Percentiles rank a stretch among this genome's conserved stretches.
These are phyloP conservation scores for Cytospora mali DNA, from an alignment of 2,329 filamentous ascomycete species.

Conservation along the genomic window DNA sequence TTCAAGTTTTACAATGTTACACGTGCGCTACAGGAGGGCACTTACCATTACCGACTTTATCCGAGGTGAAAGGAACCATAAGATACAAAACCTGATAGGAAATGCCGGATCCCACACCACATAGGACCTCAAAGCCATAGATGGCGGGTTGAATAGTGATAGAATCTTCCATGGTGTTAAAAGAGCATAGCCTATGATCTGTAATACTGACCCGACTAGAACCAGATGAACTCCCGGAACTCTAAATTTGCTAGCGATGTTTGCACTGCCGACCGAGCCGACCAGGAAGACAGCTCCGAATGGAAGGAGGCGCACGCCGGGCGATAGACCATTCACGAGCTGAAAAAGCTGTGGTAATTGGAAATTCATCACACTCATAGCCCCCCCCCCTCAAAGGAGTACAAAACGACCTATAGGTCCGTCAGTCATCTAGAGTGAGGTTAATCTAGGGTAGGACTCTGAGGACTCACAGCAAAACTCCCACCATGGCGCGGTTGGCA, in stretches of 20 bases:
- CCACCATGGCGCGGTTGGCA: slow-evolving; percentile 26
- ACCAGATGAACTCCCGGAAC: slow-evolving; percentile 18
- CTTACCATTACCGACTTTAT: slow-evolving; percentile 17
- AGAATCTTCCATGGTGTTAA: slow-evolving; percentile 7
- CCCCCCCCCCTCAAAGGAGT: slow-evolving; percentile 17
- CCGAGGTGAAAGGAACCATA: slow-evolving; percentile 13
- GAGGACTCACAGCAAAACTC: slow-evolving; percentile 29
- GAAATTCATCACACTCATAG: slow-evolving; percentile 21
- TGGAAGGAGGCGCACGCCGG: slow-evolving; percentile 29
- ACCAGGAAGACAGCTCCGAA: slow-evolving; percentile 17
- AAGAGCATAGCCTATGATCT: slow-evolving; percentile 24
- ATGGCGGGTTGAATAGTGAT: neutral
- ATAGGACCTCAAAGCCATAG: slow-evolving; percentile 25
- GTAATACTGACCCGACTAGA: slow-evolving; percentile 12
- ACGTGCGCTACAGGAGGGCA: neutral
- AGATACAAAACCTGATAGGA: slow-evolving; percentile 14
- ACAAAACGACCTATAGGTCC: neutral
- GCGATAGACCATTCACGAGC: slow-evolving; percentile 29
- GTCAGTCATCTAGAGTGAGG: neutral
- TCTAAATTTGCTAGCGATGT: neutral
- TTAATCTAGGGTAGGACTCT: neutral
- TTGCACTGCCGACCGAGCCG: slow-evolving; percentile 7
- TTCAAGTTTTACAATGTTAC: no score
- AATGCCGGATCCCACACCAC: slow-evolving; percentile 24
- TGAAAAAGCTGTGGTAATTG: slow-evolving; percentile 32